These are phyloP conservation scores for Candida jianshihensis DNA, from an alignment of 805 yeast species.

Conservation along the genomic window DNA sequence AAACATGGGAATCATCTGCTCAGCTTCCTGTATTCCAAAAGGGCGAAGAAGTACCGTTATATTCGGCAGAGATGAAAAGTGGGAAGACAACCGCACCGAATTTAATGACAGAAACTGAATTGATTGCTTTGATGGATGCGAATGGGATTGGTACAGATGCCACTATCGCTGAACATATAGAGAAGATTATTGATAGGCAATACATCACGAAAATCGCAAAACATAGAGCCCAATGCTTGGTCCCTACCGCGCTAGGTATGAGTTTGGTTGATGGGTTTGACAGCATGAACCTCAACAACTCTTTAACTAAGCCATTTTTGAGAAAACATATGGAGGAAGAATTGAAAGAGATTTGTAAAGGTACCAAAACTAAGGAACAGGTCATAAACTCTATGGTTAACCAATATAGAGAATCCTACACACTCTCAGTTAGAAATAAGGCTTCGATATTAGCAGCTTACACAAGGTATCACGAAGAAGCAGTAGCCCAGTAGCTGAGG, in stretches of 20 bases:
- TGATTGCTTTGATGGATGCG: conserved; percentile 89
- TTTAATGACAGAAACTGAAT: conserved; percentile 84
- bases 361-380: conserved; percentile 41
- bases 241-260: conserved; percentile 81
- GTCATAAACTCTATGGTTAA: conserved; percentile 50
- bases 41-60: conserved; percentile 51
- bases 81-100: conserved; percentile 81
- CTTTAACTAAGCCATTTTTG: conserved; percentile 83
- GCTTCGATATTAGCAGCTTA: conserved; percentile 30
- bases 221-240: conserved; percentile 35
- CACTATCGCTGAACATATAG: conserved; percentile 96
- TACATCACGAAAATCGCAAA: conserved; percentile 48
- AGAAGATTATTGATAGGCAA: conserved; percentile 60
- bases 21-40: conserved; percentile 56
- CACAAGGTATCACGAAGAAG: conserved; percentile 11
- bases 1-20: conserved; percentile 64
- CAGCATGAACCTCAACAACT: conserved; percentile 61
- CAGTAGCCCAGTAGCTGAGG: too few species aligned
- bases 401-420: conserved; percentile 58
- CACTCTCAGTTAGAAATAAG: conserved; percentile 36
- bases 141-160: conserved; percentile 99
- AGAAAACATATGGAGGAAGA: conserved; percentile 68
- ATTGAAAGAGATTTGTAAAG: conserved; percentile 62
- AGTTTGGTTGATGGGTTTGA: conserved; percentile 87
- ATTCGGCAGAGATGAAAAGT: conserved; percentile 50